A percentile compares a stretch with the other conserved stretches of the same genome.
These are phyloP conservation scores for Amylocarpus encephaloides DNA, from an alignment of 2,329 filamentous ascomycete species.

Conservation along the genomic window DNA sequence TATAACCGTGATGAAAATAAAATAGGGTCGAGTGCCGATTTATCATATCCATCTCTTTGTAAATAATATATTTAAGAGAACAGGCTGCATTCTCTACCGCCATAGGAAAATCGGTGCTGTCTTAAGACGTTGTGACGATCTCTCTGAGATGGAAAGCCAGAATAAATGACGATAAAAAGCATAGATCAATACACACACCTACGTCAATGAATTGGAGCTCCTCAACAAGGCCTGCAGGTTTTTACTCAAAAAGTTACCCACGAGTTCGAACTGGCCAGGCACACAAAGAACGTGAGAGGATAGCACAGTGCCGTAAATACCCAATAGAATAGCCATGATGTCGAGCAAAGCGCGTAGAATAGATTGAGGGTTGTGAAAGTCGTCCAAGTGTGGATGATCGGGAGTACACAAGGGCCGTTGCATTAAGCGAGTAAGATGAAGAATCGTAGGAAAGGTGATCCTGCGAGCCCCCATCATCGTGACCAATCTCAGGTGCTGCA, in stretches of 20 bases:
- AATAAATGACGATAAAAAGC: too few species aligned
- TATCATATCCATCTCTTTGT: too few species aligned
- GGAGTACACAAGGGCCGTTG: constrained; percentile 35
- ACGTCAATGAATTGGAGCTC: constrained; percentile 43
- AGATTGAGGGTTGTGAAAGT: constrained; percentile 41
- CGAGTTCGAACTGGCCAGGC: constrained; percentile 38
- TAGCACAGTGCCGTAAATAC: constrained; percentile 38
- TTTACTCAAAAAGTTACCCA: constrained; percentile 25
- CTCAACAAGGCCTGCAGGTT: constrained; percentile 30
- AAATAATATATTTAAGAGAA: too few species aligned
- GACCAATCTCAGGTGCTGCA: constrained; percentile 27
- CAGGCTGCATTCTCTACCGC: too few species aligned
- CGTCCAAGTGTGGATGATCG: constrained; percentile 40
- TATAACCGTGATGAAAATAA: too few species aligned
- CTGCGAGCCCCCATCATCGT: constrained; percentile 36
- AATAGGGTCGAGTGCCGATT: too few species aligned
- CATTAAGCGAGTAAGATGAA: constrained; percentile 33
- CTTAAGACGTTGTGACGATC: too few species aligned
- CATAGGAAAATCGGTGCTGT: too few species aligned
- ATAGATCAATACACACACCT: too few species aligned
- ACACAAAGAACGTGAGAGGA: constrained; percentile 36
- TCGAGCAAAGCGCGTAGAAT: constrained; percentile 40
- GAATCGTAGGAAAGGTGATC: constrained; percentile 33
- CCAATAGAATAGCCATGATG: constrained; percentile 46
- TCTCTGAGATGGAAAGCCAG: too few species aligned